Conservation (phyloP, 768 basidiomycete genomes). For the Rhizopogon sp. region DNA sequence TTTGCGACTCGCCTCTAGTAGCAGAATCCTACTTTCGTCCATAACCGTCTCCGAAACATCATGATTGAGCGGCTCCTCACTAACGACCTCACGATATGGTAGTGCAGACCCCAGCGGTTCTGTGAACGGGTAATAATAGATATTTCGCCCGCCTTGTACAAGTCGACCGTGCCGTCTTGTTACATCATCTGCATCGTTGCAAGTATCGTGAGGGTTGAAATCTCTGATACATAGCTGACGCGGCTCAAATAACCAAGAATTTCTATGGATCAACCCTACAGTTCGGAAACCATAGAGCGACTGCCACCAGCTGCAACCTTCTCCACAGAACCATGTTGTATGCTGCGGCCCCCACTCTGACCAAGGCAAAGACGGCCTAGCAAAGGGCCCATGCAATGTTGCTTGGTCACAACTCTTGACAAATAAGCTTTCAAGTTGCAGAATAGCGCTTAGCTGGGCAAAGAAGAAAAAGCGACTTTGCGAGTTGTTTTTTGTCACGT, state of each 20-base stretch:
- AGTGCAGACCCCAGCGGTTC: no score
- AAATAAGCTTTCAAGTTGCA: slow-evolving; percentile 11
- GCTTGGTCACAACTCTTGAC: neutral
- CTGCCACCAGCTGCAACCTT: slow-evolving; percentile 49
- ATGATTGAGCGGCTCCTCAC: no score
- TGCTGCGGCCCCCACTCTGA: slow-evolving; percentile 45
- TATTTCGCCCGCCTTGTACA: slow-evolving; percentile 10
- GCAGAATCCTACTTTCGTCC: slow-evolving; percentile 45
- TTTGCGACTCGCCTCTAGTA: slow-evolving; percentile 50
- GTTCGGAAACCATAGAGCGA: slow-evolving; percentile 49
- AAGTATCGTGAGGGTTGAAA: slow-evolving; percentile 26
- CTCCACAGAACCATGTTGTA: slow-evolving; percentile 34
- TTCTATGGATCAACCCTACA: slow-evolving; percentile 10
- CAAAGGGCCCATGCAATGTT: slow-evolving; percentile 10
- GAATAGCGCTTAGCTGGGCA: slow-evolving; percentile 38
- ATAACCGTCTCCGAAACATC: no score
- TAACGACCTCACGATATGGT: no score
- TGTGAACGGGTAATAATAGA: slow-evolving; percentile 31
- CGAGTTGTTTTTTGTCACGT: no score
- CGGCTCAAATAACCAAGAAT: neutral
- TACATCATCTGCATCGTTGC: slow-evolving; percentile 1
- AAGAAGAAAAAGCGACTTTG: slow-evolving; percentile 42
- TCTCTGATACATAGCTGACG: slow-evolving; percentile 29
- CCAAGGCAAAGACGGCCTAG: slow-evolving; percentile 27
- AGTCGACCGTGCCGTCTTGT: slow-evolving; percentile 20